Percentiles rank a stretch among this genome's conserved stretches.
These are phyloP conservation scores for Leishmania mexicana DNA, from an alignment of 208 protist genomes.

Conservation along the genomic window DNA sequence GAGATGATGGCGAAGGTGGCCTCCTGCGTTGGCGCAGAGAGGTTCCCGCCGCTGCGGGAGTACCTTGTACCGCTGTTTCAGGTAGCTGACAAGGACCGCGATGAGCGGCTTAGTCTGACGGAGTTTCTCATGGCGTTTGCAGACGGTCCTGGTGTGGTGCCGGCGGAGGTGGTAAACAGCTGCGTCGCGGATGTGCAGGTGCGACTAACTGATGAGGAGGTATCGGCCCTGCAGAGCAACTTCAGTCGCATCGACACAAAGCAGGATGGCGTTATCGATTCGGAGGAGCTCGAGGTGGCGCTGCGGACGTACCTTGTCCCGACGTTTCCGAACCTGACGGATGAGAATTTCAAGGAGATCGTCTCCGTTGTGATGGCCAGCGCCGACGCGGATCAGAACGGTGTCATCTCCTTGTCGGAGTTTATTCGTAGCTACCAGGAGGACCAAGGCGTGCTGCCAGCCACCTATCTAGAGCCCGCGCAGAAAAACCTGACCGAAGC, in stretches of 20 bases:
- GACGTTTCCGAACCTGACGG: slow-evolving; percentile 69
- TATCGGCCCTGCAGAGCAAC: slow-evolving; percentile 72
- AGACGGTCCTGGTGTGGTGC: slow-evolving; percentile 76
- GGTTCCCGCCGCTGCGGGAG: slow-evolving; percentile 52
- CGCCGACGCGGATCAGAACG: slow-evolving; percentile 73
- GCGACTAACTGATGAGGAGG: slow-evolving; percentile 81
- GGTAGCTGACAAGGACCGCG: slow-evolving; percentile 77
- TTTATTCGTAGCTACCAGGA: slow-evolving; percentile 90
- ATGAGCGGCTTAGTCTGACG: slow-evolving; percentile 60
- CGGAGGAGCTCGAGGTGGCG: slow-evolving; percentile 62
- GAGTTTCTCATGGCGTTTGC: slow-evolving; percentile 85
- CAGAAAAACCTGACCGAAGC: slow-evolving; percentile 3
- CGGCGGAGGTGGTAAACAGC: slow-evolving; percentile 83
- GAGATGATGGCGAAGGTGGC: slow-evolving; percentile 62
- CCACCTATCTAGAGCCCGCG: slow-evolving; percentile 64
- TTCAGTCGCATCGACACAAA: slow-evolving; percentile 77
- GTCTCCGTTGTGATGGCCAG: slow-evolving; percentile 73
- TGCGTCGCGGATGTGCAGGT: slow-evolving; percentile 78
- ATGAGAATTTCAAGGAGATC: slow-evolving; percentile 72
- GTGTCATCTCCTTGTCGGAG: slow-evolving; percentile 73
- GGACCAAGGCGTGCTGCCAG: slow-evolving; percentile 84
- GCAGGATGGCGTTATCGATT: slow-evolving; percentile 71
- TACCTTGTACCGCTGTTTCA: slow-evolving; percentile 75
- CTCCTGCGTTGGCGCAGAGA: slow-evolving; percentile 48
- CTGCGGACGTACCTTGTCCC: slow-evolving; percentile 50